Evolutionary conservation across 202 grass and related monocot species (phyloP).

Genomic region (Saccharum hybrid): DNA sequence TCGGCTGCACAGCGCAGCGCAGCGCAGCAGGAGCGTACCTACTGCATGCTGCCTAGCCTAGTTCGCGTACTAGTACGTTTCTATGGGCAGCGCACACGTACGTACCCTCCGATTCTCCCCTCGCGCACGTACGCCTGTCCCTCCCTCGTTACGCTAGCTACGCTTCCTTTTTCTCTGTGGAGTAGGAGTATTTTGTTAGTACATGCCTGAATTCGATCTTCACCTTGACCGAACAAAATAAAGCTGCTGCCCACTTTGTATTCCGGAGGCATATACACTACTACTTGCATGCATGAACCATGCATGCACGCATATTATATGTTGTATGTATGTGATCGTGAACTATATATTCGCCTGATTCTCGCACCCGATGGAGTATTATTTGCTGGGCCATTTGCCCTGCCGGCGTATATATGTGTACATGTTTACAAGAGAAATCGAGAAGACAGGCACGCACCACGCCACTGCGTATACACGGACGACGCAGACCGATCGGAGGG

Average conservation of each 20-base stretch:
- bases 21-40: no score
- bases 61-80: no score
- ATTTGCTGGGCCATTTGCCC: conserved; percentile 7
- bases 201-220: background rate
- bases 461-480: conserved; percentile 17
- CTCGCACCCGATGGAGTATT: no score
- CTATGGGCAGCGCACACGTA: no score
- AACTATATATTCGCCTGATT: background rate
- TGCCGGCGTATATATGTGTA: background rate
- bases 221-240: background rate
- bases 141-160: background rate
- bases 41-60: no score
- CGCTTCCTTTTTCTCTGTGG: no score
- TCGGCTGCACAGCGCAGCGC: background rate
- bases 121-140: conserved; percentile 4
- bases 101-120: no score
- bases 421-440: background rate
- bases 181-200: no score
- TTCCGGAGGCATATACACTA: background rate
- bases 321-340: background rate
- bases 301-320: background rate
- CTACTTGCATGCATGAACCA: no score
- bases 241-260: background rate
- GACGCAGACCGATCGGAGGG: background rate
- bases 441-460: conserved; percentile 39